These are phyloP conservation scores for Acacia confusa DNA, from an alignment of 306 rosid genomes.

Conservation along the genomic window DNA sequence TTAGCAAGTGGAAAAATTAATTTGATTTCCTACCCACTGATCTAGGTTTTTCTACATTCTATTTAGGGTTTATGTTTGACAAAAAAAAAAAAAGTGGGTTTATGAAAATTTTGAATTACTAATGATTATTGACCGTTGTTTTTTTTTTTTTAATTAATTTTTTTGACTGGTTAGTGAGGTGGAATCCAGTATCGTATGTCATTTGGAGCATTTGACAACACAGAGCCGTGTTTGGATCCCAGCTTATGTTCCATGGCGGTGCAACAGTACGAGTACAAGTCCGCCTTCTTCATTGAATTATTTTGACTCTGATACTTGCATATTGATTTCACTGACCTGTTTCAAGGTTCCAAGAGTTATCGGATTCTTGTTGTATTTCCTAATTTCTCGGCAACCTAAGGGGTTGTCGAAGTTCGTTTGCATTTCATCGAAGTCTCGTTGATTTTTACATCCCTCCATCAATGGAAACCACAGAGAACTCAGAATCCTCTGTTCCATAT, in stretches of 20 bases:
- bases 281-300: neutral
- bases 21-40: neutral
- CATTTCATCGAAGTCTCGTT: neutral
- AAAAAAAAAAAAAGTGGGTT: too few species aligned
- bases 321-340: neutral
- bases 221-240: neutral
- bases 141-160: too few species aligned
- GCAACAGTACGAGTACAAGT: neutral
- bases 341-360: neutral
- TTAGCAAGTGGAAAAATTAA: too few species aligned
- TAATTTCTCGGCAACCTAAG: constrained; percentile 16
- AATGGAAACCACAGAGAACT: constrained; percentile 47
- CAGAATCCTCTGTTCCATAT: constrained; percentile 39
- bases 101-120: too few species aligned
- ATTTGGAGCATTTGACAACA: neutral
- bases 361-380: neutral
- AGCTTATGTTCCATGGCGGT: neutral
- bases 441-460: constrained; percentile 30
- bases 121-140: too few species aligned
- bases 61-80: neutral
- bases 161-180: too few species aligned
- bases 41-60: neutral
- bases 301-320: neutral
- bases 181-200: too few species aligned
- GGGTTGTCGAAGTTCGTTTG: constrained; percentile 7